Conservation (phyloP, 139 green algal species). For the Chlamydomonas asymmetrica region DNA sequence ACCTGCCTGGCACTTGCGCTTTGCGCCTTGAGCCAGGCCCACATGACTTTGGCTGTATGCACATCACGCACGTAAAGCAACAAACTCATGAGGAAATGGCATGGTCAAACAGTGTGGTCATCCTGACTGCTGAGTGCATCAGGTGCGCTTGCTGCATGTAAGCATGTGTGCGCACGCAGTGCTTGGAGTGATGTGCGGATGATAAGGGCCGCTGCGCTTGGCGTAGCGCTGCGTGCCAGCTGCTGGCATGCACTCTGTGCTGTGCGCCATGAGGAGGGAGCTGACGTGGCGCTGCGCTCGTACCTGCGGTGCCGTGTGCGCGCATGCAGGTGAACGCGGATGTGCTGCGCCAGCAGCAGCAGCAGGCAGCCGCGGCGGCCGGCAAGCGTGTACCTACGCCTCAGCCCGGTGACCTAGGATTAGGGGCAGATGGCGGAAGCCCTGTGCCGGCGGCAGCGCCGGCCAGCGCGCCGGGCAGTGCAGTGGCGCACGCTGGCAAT, state of each 20-base stretch:
- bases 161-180: no score
- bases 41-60: no score
- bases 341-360: conserved; percentile 21
- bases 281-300: not conserved
- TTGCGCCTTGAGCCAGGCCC: no score
- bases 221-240: no score
- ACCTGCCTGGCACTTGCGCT: not conserved
- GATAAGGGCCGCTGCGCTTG: no score
- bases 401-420: conserved; percentile 17
- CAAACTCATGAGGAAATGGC: no score
- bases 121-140: not conserved
- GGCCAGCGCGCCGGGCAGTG: not conserved
- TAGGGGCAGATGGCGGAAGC: not conserved
- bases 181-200: no score
- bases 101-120: not conserved
- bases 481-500: not conserved
- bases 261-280: no score
- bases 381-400: not conserved
- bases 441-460: conserved; percentile 5
- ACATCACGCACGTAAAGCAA: not conserved
- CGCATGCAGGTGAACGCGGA: no score
- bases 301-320: not conserved
- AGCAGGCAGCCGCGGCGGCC: conserved; percentile 4
- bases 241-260: no score
- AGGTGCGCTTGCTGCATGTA: not conserved